phyloP scores from a whole-genome alignment of 257 asterid species.

The Leptodermis oblonga region DNA sequence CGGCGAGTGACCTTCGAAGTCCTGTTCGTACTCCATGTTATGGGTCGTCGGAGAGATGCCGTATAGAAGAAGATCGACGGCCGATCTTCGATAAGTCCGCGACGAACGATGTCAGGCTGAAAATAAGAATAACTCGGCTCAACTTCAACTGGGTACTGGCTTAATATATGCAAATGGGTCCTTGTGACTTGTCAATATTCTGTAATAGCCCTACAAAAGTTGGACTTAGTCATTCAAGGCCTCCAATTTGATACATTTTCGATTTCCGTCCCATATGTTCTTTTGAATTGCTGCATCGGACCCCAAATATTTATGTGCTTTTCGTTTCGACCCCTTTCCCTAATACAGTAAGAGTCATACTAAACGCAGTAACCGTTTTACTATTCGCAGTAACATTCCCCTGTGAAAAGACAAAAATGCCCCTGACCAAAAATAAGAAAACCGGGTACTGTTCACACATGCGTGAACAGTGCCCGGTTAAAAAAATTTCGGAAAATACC shows the following conservation, averaged over 20 bases:
- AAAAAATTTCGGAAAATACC: too few relatives aligned
- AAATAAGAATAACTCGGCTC: constrained; percentile 5
- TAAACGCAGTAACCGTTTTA: too few relatives aligned
- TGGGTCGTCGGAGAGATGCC: neutral
- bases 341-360: too few relatives aligned
- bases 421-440: too few relatives aligned
- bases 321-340: neutral
- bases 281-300: neutral
- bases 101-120: neutral
- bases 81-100: constrained; percentile 1
- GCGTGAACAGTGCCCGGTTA: too few relatives aligned
- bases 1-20: constrained; percentile 32
- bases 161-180: constrained; percentile 17
- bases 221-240: neutral
- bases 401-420: too few relatives aligned
- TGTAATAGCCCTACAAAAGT: neutral
- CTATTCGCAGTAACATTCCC: too few relatives aligned
- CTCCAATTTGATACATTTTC: neutral
- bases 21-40: constrained; percentile 40
- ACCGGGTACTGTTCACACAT: too few relatives aligned
- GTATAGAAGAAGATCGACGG: neutral
- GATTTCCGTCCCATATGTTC: neutral
- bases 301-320: neutral
- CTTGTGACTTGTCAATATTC: constrained; percentile 1
- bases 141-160: neutral